These are phyloP conservation scores for Candida ponderosae DNA, from an alignment of 805 yeast genomes.

Conservation along the genomic window DNA sequence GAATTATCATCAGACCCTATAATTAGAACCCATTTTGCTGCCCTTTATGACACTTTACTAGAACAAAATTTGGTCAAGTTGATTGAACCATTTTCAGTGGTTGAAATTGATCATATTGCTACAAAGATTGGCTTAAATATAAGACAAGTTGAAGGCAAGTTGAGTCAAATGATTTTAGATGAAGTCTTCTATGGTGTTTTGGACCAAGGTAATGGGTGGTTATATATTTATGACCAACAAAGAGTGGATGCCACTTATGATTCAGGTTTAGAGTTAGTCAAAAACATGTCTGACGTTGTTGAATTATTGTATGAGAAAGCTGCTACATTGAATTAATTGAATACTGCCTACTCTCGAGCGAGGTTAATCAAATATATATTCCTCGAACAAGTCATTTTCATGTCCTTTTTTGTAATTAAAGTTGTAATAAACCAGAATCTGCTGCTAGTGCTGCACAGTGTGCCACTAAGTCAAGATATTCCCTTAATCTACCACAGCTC, in stretches of 20 bases:
- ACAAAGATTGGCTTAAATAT: slow-evolving; percentile 80
- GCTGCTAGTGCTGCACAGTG: slow-evolving; percentile 53
- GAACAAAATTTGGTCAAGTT: slow-evolving; percentile 92
- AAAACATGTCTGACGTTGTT: slow-evolving; percentile 80
- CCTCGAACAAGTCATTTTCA: not conserved
- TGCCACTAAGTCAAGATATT: slow-evolving; percentile 45
- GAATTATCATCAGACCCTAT: slow-evolving; percentile 84
- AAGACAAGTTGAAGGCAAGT: slow-evolving; percentile 86
- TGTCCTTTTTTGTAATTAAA: not conserved
- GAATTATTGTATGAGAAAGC: slow-evolving; percentile 93
- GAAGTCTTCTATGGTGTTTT: slow-evolving; percentile 92
- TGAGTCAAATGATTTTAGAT: slow-evolving; percentile 94
- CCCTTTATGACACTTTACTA: slow-evolving; percentile 84
- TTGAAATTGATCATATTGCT: slow-evolving; percentile 87
- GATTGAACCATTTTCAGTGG: slow-evolving; percentile 92
- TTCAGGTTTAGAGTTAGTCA: slow-evolving; percentile 77
- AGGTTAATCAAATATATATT: not conserved
- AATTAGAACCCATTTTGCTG: slow-evolving; percentile 86
- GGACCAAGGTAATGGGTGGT: slow-evolving; percentile 98
- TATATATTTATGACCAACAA: slow-evolving; percentile 85
- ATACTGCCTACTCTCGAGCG: slow-evolving; percentile 7
- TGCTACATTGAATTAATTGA: slow-evolving; percentile 56
- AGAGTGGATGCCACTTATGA: slow-evolving; percentile 83
- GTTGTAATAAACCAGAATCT: slow-evolving; percentile 22
- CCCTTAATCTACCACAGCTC: slow-evolving; percentile 45